phyloP scores from a whole-genome alignment of 805 yeast species.

The Suhomyces sp. region DNA sequence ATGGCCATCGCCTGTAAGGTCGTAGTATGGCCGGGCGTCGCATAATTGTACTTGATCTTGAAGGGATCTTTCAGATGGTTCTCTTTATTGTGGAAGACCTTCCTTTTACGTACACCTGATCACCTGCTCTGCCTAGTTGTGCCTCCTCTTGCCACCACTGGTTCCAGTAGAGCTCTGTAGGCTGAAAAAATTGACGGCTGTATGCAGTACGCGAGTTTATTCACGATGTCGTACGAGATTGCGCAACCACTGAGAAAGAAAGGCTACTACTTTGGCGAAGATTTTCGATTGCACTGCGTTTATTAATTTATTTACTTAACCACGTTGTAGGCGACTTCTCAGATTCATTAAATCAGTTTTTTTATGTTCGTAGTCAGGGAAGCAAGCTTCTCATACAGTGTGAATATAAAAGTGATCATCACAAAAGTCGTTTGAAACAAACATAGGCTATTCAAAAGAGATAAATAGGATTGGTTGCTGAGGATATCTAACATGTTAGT shows the following conservation, averaged over 20 bases:
- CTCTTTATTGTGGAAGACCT: background rate
- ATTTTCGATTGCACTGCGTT: background rate
- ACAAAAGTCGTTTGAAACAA: constrained; percentile 20
- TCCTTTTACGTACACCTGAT: background rate
- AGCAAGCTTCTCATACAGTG: constrained; percentile 49
- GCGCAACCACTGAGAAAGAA: background rate
- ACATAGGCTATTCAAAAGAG: constrained; percentile 8
- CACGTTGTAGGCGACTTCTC: constrained; percentile 17
- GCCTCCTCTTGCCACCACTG: background rate
- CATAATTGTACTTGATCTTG: background rate
- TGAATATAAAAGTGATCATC: constrained; percentile 51
- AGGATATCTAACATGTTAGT: constrained; percentile 3
- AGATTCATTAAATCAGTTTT: constrained; percentile 55
- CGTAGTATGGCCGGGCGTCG: background rate
- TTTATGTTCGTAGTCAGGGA: constrained; percentile 39
- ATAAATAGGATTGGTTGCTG: constrained; percentile 17
- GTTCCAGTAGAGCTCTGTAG: background rate
- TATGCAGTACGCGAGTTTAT: background rate
- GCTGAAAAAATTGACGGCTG: background rate
- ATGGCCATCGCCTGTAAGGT: constrained; percentile 1
- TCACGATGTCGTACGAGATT: background rate
- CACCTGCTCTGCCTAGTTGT: background rate
- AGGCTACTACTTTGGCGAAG: background rate
- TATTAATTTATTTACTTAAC: background rate
- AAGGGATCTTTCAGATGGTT: background rate